These are phyloP conservation scores for Calonectria naviculata DNA, from an alignment of 2,329 filamentous ascomycete species.

Conservation along the genomic window DNA sequence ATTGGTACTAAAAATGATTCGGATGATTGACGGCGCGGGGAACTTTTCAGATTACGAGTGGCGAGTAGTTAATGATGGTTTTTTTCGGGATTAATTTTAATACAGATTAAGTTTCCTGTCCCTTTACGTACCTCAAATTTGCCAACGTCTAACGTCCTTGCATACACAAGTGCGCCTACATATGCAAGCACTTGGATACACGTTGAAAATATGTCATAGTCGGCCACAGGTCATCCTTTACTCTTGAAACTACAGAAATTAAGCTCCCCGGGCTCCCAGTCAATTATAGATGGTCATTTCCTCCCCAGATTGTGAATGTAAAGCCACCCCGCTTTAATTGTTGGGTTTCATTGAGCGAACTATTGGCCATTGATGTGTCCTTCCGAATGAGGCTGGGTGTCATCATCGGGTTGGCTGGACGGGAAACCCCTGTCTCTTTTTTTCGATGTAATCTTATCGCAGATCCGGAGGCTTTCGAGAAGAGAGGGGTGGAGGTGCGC, in stretches of 20 bases:
- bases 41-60: background rate
- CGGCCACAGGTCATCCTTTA: background rate
- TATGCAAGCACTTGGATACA: background rate
- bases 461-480: background rate
- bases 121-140: background rate
- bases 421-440: background rate
- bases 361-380: background rate
- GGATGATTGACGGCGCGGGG: background rate
- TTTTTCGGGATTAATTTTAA: background rate
- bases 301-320: too few relatives aligned
- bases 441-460: background rate
- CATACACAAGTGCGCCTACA: background rate
- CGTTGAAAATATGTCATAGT: background rate
- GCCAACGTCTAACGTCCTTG: background rate
- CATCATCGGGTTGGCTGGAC: background rate
- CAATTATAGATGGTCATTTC: too few relatives aligned
- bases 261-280: background rate
- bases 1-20: background rate
- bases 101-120: background rate
- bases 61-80: background rate
- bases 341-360: background rate
- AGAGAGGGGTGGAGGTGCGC: background rate
- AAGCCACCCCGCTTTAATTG: background rate
- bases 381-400: background rate
- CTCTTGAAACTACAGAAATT: background rate